Percentiles rank a stretch among this genome's conserved stretches.
phyloP scores from a whole-genome alignment of 768 basidiomycete genomes.

The Porphyrellus cyaneotinctus region DNA sequence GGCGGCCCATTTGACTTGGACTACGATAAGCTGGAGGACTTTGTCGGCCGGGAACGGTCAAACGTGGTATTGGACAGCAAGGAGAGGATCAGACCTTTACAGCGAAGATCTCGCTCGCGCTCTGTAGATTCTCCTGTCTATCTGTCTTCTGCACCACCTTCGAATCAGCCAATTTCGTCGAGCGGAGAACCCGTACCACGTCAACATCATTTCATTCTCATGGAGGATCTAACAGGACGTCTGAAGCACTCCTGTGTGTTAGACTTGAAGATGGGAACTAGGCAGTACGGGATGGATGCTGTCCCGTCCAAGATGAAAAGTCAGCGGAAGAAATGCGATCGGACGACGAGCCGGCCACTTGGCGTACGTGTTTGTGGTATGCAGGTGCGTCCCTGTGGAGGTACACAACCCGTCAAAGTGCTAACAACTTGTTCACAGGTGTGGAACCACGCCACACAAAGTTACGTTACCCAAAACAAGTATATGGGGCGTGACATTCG shows the following conservation, averaged over 20 bases:
- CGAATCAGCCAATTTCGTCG: slow-evolving; percentile 32
- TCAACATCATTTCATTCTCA: slow-evolving; percentile 96
- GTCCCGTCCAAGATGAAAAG: slow-evolving; percentile 92
- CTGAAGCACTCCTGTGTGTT: slow-evolving; percentile 91
- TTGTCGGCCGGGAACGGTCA: slow-evolving; percentile 16
- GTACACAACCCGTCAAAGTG: not conserved
- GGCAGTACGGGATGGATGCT: slow-evolving; percentile 97
- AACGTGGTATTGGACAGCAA: slow-evolving; percentile 17
- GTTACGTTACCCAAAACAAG: slow-evolving; percentile 93
- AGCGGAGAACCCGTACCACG: slow-evolving; percentile 57
- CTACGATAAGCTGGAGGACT: slow-evolving; percentile 24
- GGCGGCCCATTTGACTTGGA: slow-evolving; percentile 45
- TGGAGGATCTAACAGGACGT: slow-evolving; percentile 96
- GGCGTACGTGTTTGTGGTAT: slow-evolving; percentile 97
- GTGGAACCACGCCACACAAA: slow-evolving; percentile 82
- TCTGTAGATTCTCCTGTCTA: slow-evolving; percentile 29
- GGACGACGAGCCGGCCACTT: slow-evolving; percentile 86
- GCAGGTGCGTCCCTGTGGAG: slow-evolving; percentile 66
- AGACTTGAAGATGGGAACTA: slow-evolving; percentile 99
- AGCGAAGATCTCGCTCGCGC: slow-evolving; percentile 41
- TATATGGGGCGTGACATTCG: slow-evolving; percentile 91
- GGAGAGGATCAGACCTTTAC: slow-evolving; percentile 25
- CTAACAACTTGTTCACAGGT: slow-evolving; percentile 50
- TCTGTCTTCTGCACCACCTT: slow-evolving; percentile 26
- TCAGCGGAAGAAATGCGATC: slow-evolving; percentile 96